phyloP scores from a whole-genome alignment of 805 yeast genomes.

The Pichia pseudocactophila region DNA sequence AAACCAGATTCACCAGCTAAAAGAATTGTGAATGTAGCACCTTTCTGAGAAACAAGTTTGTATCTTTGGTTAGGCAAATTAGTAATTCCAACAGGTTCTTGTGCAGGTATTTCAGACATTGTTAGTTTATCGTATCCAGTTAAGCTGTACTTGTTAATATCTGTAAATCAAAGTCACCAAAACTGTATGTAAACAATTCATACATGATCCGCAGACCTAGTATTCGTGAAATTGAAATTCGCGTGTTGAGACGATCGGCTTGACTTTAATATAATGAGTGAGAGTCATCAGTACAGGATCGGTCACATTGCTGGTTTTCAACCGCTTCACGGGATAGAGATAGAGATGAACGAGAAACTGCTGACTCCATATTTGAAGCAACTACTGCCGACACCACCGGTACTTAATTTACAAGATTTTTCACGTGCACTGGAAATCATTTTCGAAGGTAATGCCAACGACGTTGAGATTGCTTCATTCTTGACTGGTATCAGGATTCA shows the following conservation, averaged over 20 bases:
- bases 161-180: too few species aligned
- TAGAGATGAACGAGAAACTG: slow-evolving; percentile 7
- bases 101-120: slow-evolving; percentile 20
- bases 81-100: slow-evolving; percentile 60
- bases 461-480: slow-evolving; percentile 70
- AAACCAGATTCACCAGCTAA: slow-evolving; percentile 88
- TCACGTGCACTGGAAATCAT: slow-evolving; percentile 52
- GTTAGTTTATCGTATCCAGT: too few species aligned
- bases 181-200: background rate
- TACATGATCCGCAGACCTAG: background rate
- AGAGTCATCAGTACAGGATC: background rate
- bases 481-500: slow-evolving; percentile 66
- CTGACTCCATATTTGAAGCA: slow-evolving; percentile 56
- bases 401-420: slow-evolving; percentile 56
- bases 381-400: slow-evolving; percentile 50
- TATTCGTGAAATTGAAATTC: too few species aligned
- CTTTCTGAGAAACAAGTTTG: slow-evolving; percentile 65
- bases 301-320: too few species aligned
- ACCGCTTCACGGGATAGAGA: too few species aligned
- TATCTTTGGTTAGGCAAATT: slow-evolving; percentile 71
- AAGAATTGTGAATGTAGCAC: slow-evolving; percentile 72
- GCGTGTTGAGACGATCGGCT: background rate
- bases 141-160: too few species aligned
- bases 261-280: background rate
- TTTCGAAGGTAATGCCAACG: slow-evolving; percentile 51